Conservation (phyloP, 2,329 filamentous ascomycete species). For the Trichoderma koningii region DNA sequence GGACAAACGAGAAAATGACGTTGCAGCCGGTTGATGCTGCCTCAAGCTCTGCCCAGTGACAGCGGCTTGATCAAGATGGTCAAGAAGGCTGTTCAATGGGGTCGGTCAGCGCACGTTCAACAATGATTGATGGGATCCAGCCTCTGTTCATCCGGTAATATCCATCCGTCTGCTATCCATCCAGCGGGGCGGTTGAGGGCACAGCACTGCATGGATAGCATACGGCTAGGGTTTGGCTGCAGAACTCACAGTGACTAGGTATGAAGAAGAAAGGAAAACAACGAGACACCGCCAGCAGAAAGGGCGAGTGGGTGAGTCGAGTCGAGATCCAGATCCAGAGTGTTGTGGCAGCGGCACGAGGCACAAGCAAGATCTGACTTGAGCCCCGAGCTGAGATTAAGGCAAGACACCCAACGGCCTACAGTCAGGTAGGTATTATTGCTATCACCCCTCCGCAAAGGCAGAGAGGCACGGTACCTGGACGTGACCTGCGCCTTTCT, state of each 20-base stretch:
- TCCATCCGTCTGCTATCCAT: background rate
- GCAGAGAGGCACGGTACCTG: background rate
- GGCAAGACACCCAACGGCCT: background rate
- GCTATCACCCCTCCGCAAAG: too few relatives aligned
- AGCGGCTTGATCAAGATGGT: slow-evolving; percentile 19
- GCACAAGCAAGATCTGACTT: slow-evolving; percentile 1
- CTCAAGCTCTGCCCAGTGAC: slow-evolving; percentile 23
- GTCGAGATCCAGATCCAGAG: background rate
- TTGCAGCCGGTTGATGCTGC: slow-evolving; percentile 11
- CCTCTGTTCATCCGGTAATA: too few relatives aligned
- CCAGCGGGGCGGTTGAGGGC: slow-evolving; percentile 19
- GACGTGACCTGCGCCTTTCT: background rate
- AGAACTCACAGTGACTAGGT: slow-evolving; percentile 24
- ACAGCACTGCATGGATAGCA: background rate
- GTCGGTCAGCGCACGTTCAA: slow-evolving; percentile 20
- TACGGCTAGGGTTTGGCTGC: background rate
- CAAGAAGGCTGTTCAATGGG: slow-evolving; percentile 23
- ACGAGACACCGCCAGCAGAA: slow-evolving; percentile 13
- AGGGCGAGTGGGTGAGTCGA: slow-evolving; percentile 4
- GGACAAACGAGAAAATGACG: slow-evolving; percentile 20
- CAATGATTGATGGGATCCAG: too few relatives aligned
- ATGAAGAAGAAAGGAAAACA: background rate
- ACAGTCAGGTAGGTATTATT: too few relatives aligned
- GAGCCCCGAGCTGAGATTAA: slow-evolving; percentile 1
- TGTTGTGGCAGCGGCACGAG: background rate